phyloP scores from a whole-genome alignment of 169 alveolate genomes.

The Sarcocystis neurona region DNA sequence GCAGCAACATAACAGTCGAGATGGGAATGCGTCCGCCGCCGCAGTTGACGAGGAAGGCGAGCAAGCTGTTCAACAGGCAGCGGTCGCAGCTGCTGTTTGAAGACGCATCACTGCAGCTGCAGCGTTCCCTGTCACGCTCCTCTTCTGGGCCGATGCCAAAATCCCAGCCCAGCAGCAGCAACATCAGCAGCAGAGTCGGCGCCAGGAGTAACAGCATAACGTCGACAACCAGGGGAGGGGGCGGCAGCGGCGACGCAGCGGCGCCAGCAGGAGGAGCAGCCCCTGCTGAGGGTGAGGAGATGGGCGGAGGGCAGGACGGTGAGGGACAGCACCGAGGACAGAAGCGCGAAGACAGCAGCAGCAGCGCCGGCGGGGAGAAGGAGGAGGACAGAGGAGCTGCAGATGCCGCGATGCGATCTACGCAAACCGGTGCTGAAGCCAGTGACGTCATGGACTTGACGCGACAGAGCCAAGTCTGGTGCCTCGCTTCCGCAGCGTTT shows the following conservation, averaged over 20 bases:
- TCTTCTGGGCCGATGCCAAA: too few relatives aligned
- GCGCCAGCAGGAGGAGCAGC: background rate
- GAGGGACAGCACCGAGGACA: background rate
- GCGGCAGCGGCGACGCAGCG: background rate
- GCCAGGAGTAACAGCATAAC: too few relatives aligned
- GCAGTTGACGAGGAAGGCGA: conserved; percentile 35
- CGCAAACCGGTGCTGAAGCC: background rate
- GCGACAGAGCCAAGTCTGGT: background rate
- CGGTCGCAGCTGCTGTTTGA: conserved; percentile 46
- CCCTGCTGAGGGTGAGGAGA: background rate
- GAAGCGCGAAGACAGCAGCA: background rate
- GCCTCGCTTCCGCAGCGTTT: too few relatives aligned
- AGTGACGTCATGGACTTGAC: background rate
- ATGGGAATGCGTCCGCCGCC: conserved; percentile 45
- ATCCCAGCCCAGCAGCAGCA: too few relatives aligned
- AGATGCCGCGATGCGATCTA: too few relatives aligned
- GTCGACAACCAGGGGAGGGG: background rate
- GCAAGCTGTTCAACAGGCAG: conserved; percentile 53
- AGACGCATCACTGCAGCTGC: background rate
- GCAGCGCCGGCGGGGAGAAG: too few relatives aligned
- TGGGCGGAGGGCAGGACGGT: background rate
- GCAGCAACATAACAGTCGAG: conserved; percentile 55
- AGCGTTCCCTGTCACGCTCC: too few relatives aligned
- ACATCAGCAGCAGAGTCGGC: too few relatives aligned
- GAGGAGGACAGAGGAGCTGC: too few relatives aligned